These are phyloP conservation scores for Hebeloma cylindrosporum DNA, from an alignment of 768 basidiomycete genomes.

Conservation along the genomic window DNA sequence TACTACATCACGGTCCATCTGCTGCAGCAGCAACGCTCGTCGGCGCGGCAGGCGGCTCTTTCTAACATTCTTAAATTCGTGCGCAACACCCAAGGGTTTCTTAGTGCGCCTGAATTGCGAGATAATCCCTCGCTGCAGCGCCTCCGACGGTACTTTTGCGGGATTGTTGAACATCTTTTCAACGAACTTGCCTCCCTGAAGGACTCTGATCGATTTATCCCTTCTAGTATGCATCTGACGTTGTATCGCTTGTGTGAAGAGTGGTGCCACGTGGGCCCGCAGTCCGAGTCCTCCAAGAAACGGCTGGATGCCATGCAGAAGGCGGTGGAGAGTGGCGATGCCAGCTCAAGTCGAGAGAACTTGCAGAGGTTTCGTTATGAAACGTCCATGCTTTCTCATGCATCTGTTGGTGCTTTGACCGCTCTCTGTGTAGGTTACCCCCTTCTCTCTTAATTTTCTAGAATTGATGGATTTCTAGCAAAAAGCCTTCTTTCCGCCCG, in stretches of 20 bases:
- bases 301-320: slow-evolving; percentile 71
- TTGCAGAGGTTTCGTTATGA: slow-evolving; percentile 68
- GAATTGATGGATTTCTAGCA: slow-evolving; percentile 44
- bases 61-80: slow-evolving; percentile 85
- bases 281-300: slow-evolving; percentile 70
- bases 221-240: slow-evolving; percentile 70
- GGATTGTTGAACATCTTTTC: slow-evolving; percentile 83
- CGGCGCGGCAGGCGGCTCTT: slow-evolving; percentile 70
- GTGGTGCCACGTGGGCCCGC: slow-evolving; percentile 86
- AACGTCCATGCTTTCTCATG: slow-evolving; percentile 69
- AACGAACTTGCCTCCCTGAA: slow-evolving; percentile 69
- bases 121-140: slow-evolving; percentile 78
- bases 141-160: slow-evolving; percentile 88
- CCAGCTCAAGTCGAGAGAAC: slow-evolving; percentile 49
- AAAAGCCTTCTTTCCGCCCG: slow-evolving; percentile 74
- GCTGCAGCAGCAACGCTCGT: slow-evolving; percentile 66
- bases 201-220: slow-evolving; percentile 75
- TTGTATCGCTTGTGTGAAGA: slow-evolving; percentile 88
- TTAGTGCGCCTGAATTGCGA: slow-evolving; percentile 69
- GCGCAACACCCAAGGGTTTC: slow-evolving; percentile 74
- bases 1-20: slow-evolving; percentile 83
- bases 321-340: slow-evolving; percentile 55
- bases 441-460: not conserved
- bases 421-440: slow-evolving; percentile 73
- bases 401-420: slow-evolving; percentile 86